Evolutionary conservation across 2,329 filamentous ascomycete genomes (phyloP), one percentile per base, ranked within the genome.

Genomic region (Colletotrichum orbiculare): DNA sequence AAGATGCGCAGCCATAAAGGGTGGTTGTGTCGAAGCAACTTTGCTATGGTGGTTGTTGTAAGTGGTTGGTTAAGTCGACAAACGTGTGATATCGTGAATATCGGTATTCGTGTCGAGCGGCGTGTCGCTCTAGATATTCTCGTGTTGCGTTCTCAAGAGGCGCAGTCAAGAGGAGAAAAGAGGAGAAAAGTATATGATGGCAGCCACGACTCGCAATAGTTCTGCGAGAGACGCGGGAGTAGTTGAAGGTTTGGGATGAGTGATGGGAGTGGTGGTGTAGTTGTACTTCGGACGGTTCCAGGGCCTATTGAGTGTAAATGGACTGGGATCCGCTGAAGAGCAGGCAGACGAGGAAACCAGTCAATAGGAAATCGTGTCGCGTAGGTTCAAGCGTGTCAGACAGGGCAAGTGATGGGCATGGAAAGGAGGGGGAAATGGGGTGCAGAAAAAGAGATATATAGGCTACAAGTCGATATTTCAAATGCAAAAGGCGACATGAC

Each of bases 401-500:
- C 37, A 25, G 25, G 25, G 25, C 52, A 54, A 63, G 13, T 58
- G 52, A 11, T 56, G 17, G 39, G 54, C 39, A 54, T 5, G 37
- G 38, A 53, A 57, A 57, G 47, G 56, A 64, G 61, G 56, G 54
- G 52, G 46, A 54, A 54, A 54, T 25, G 54, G 64, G 60, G 54
- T 54, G 34, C 52, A 17, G 58, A 48, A 57, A 65, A 53, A 62
- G 34, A 54, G 38, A 64, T 60, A 64, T 66, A 64, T 64, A 60
- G 45, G 25, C 43, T 64, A 50, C 60, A 66, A 33, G 60, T 15
- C 50, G 41, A 50, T 56, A 69, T 68, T 68, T 63, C 49, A 68
- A 67, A 68, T 66, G 25, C 43, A 46, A 50, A 62, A 54, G 67
- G 67, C 54, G 49, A 59, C 56, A 61, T 67, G 64, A 65, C 65